Evolutionary conservation across 2,329 filamentous ascomycete species (phyloP).

Genomic region (Fusarium mundagurra): DNA sequence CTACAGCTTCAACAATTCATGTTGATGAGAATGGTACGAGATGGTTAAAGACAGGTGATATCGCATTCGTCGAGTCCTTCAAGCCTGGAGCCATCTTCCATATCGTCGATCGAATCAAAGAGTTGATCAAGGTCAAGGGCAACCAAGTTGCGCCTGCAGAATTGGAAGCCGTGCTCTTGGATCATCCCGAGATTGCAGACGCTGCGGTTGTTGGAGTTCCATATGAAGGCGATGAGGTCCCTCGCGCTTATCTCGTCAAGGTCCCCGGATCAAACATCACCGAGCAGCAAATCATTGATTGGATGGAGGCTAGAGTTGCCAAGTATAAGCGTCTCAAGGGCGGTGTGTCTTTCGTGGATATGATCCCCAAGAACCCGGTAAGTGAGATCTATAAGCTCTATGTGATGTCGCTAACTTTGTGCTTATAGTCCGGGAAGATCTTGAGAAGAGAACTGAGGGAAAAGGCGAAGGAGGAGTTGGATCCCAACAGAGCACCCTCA

Average conservation of each 20-base stretch:
- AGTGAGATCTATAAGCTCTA: background rate
- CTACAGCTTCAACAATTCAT: conserved; percentile 68
- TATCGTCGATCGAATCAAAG: conserved; percentile 78
- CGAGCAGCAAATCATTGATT: conserved; percentile 58
- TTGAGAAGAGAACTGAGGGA: conserved; percentile 13
- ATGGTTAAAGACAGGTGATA: conserved; percentile 81
- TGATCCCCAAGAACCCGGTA: conserved; percentile 74
- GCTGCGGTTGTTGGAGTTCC: conserved; percentile 68
- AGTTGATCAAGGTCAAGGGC: conserved; percentile 72
- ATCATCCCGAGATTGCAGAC: conserved; percentile 75
- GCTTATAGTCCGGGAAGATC: conserved; percentile 21
- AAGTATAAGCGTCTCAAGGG: conserved; percentile 73
- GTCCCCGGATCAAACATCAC: conserved; percentile 53
- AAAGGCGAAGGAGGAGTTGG: conserved; percentile 20
- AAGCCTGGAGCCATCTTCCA: conserved; percentile 58
- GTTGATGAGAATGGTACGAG: conserved; percentile 59
- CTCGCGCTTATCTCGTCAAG: conserved; percentile 69
- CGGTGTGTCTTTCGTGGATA: conserved; percentile 68
- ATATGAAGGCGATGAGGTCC: conserved; percentile 62
- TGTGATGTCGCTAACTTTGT: background rate
- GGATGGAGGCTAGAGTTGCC: conserved; percentile 71
- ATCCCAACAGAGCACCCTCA: background rate
- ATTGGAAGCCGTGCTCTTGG: conserved; percentile 76
- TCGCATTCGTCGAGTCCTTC: conserved; percentile 72
- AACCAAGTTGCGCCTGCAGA: conserved; percentile 82